phyloP scores from a whole-genome alignment of 2,329 filamentous ascomycete species.

The Trichoderma lentiforme region DNA sequence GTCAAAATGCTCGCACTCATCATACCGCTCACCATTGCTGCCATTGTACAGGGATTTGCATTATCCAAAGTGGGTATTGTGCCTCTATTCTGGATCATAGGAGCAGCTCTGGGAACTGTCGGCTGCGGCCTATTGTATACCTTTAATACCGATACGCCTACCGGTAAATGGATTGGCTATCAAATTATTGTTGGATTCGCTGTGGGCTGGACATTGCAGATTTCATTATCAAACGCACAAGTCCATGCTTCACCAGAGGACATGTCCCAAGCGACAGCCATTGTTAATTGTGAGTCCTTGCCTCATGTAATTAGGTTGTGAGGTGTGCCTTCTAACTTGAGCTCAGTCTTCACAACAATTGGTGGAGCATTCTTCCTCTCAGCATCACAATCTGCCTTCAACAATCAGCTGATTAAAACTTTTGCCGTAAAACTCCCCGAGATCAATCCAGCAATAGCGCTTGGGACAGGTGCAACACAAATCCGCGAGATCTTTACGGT shows the following conservation, averaged over 20 bases:
- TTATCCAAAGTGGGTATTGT: constrained; percentile 21
- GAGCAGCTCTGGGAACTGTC: too few species aligned
- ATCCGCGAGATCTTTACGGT: background rate
- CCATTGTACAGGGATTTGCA: constrained; percentile 12
- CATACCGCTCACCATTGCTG: constrained; percentile 28
- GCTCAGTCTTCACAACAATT: constrained; percentile 43
- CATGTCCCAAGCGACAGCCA: constrained; percentile 36
- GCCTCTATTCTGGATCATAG: constrained; percentile 24
- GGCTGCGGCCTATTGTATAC: too few species aligned
- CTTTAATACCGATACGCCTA: too few species aligned
- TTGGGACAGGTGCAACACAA: background rate
- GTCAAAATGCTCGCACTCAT: constrained; percentile 30
- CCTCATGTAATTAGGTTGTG: constrained; percentile 27
- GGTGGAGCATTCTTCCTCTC: constrained; percentile 50
- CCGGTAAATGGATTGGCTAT: too few species aligned
- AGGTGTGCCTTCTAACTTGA: constrained; percentile 39
- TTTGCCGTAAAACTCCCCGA: too few species aligned
- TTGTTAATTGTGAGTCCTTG: constrained; percentile 39
- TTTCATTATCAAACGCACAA: too few species aligned
- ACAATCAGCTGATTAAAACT: too few species aligned
- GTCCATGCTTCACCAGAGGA: too few species aligned
- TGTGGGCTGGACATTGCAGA: too few species aligned
- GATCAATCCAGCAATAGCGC: too few species aligned
- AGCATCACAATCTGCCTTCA: constrained; percentile 37
- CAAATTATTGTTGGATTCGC: too few species aligned